Conservation (phyloP, 2,329 filamentous ascomycete species). For the Alternaria gansuensis region DNA sequence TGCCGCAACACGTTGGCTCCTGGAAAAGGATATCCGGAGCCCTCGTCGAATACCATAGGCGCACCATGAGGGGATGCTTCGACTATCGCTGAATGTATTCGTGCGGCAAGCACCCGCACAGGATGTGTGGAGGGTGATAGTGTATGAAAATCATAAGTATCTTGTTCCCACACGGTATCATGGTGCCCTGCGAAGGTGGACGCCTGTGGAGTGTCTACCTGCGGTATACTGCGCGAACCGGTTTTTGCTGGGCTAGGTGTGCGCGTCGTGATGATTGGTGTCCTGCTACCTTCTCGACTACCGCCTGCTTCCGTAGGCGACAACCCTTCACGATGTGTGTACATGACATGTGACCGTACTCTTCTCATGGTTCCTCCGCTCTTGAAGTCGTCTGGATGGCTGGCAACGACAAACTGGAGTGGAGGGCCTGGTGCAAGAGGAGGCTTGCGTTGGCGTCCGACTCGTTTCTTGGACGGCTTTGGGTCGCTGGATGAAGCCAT, state of each 20-base stretch:
- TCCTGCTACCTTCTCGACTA: constrained; percentile 30
- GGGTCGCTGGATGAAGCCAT: constrained; percentile 38
- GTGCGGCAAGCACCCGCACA: constrained; percentile 35
- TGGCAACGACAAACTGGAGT: constrained; percentile 48
- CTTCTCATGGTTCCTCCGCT: constrained; percentile 45
- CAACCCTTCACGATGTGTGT: constrained; percentile 42
- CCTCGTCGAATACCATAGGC: constrained; percentile 33
- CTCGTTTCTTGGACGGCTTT: constrained; percentile 38
- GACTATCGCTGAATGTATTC: constrained; percentile 38
- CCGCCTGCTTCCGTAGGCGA: constrained; percentile 30
- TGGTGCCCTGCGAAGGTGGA: constrained; percentile 18
- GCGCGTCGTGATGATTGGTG: constrained; percentile 20
- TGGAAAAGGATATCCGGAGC: constrained; percentile 40
- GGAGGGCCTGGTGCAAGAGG: constrained; percentile 46
- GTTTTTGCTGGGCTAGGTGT: constrained; percentile 37
- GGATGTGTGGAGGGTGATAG: constrained; percentile 33
- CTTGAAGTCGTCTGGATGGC: constrained; percentile 48
- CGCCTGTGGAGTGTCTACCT: constrained; percentile 24
- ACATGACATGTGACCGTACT: constrained; percentile 51
- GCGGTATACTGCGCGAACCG: constrained; percentile 25
- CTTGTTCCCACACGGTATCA: constrained; percentile 29
- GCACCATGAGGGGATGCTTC: constrained; percentile 34
- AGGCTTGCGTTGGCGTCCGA: constrained; percentile 43
- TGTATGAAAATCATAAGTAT: constrained; percentile 31
- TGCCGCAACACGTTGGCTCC: constrained; percentile 3